Evolutionary conservation across 495 filamentous ascomycete species (phyloP), one percentile per base, ranked within the genome.

Genomic region (Aspergillus olivimuriae): DNA sequence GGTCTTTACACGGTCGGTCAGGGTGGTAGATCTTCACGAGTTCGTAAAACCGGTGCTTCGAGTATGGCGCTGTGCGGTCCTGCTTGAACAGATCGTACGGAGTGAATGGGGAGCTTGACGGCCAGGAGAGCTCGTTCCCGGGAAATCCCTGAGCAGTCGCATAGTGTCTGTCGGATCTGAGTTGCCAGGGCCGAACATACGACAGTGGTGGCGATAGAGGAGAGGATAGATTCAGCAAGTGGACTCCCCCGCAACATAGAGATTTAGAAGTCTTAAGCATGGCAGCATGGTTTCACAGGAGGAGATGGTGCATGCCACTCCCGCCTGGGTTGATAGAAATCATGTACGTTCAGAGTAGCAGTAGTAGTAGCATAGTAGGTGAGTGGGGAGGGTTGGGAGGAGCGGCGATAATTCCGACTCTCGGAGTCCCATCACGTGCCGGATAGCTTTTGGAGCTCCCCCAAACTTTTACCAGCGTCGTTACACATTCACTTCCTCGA

Each of bases 21-120:
- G 92, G 92, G 53, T 98, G 92, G 64, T 98, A 98, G 37, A 94
- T 68, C 68, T 95, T 97, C 26, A 94, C 90, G 21, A 98, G 75
- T 50, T 94, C 78, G 60, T 90, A 89, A 73, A 86, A 98, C 21
- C 82, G 76, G 12, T 63, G 55, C 63, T 97, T 97, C 48, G 77
- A 82, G 59, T 98, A 98, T 12, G 81, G 76, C 14, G 77, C 77
- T 19, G 58, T 68, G 47, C 66, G 75, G 21, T 73, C 66, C 44
- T 81, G 71, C 34, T 79, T 69, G 50, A 97, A 80, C 51, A 98
- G 86, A 50, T 98, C 86, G 61, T 98, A 97, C 0, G 92, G 92
- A 1, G 91, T 92, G n/a, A 70, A 68, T 6, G 56, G 53, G 9
- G 56, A 22, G 17, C 43, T 43, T 4, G 53, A 55, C 1, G 68